Conservation (phyloP, 2,329 filamentous ascomycete species). For the Phialophora tarda region DNA sequence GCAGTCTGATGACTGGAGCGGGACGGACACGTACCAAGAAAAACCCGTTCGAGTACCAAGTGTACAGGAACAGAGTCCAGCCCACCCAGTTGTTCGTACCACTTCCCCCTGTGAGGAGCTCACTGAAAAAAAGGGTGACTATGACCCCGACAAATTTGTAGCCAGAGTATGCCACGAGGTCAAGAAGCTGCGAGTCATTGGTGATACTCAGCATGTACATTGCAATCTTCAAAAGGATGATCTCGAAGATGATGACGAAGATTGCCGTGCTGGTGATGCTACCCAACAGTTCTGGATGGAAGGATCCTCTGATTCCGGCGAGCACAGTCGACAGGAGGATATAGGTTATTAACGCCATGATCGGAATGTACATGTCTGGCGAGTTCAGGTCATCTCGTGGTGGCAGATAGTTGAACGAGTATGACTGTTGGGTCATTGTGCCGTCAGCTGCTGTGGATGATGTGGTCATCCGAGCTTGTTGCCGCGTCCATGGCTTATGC, state of each 20-base stretch:
- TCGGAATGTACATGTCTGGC: slow-evolving; percentile 98
- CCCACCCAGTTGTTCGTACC: slow-evolving; percentile 87
- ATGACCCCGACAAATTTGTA: slow-evolving; percentile 99
- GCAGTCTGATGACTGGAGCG: slow-evolving; percentile 5
- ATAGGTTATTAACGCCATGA: slow-evolving; percentile 98
- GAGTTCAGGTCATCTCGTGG: slow-evolving; percentile 96
- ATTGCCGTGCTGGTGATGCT: slow-evolving; percentile 85
- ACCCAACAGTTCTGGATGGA: slow-evolving; percentile 91
- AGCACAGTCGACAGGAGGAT: slow-evolving; percentile 91
- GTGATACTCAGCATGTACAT: slow-evolving; percentile 94
- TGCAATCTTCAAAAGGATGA: slow-evolving; percentile 86
- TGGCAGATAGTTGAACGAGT: slow-evolving; percentile 72
- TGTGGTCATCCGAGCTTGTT: slow-evolving; percentile 66
- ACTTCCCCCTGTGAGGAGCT: slow-evolving; percentile 76
- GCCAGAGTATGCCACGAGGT: slow-evolving; percentile 92
- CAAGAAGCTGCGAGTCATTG: slow-evolving; percentile 89
- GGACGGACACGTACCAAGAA: slow-evolving; percentile 73
- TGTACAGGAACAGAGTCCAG: slow-evolving; percentile 89
- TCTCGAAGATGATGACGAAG: slow-evolving; percentile 83
- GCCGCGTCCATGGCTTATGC: slow-evolving; percentile 95
- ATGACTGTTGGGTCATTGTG: slow-evolving; percentile 64
- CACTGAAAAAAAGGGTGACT: slow-evolving; percentile 78
- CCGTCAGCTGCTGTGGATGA: slow-evolving; percentile 57
- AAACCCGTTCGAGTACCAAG: slow-evolving; percentile 90
- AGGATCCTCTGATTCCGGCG: slow-evolving; percentile 85